Evolutionary conservation across 1,284 basidiomycete genomes (phyloP).

Genomic region (Anthracocystis setariae): DNA sequence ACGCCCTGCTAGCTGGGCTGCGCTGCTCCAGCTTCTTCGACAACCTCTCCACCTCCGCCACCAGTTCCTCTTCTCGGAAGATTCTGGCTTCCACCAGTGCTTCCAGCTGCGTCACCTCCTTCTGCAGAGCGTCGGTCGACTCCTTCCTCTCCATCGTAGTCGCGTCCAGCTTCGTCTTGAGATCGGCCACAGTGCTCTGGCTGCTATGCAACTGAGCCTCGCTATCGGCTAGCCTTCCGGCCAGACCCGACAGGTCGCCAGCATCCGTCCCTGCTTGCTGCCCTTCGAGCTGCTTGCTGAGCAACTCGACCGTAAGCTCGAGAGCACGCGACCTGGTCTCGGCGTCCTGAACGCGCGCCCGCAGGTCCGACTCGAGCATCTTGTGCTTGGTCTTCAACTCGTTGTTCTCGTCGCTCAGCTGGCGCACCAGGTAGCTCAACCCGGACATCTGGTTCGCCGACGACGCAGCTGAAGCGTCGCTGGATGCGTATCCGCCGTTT

Average conservation of each 20-base stretch:
- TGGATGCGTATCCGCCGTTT: constrained; percentile 70
- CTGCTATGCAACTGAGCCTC: constrained; percentile 69
- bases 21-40: constrained; percentile 31
- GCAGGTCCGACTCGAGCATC: constrained; percentile 73
- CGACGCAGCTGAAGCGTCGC: constrained; percentile 72
- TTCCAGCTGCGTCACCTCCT: constrained; percentile 61
- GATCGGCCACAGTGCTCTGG: constrained; percentile 68
- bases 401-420: constrained; percentile 83
- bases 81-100: constrained; percentile 60
- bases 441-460: constrained; percentile 73
- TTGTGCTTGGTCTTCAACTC: constrained; percentile 76
- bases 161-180: constrained; percentile 60
- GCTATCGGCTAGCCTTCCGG: constrained; percentile 38
- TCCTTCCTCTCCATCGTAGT: constrained; percentile 60
- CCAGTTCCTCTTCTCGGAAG: constrained; percentile 58
- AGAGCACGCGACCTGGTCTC: constrained; percentile 79
- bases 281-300: constrained; percentile 72
- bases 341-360: constrained; percentile 78
- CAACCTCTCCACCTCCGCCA: constrained; percentile 53
- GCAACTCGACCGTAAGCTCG: constrained; percentile 79
- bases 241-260: constrained; percentile 57
- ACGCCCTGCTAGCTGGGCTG: constrained; percentile 8
- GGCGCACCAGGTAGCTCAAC: constrained; percentile 80
- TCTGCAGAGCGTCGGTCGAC: constrained; percentile 39
- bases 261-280: constrained; percentile 65